Percentiles rank a stretch among this genome's conserved stretches.
These are phyloP conservation scores for Penicillium sp. DNA, from an alignment of 2,329 filamentous ascomycete genomes.

Conservation along the genomic window DNA sequence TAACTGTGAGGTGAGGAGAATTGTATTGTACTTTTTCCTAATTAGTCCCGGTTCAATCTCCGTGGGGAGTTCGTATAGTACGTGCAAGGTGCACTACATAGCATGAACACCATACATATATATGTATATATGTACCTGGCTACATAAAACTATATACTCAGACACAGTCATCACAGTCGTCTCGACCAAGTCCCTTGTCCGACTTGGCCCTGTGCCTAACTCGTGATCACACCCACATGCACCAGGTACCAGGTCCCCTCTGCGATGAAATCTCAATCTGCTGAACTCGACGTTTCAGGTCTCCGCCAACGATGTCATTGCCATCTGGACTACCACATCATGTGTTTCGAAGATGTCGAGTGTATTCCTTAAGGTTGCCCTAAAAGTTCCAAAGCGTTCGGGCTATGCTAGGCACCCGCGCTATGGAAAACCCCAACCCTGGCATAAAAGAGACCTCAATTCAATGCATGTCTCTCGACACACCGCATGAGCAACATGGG, in stretches of 20 bases:
- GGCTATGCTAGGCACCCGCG: background rate
- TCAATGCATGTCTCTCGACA: background rate
- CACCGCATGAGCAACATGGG: background rate
- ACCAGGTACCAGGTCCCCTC: background rate
- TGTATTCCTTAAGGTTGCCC: background rate
- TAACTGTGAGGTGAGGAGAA: no score
- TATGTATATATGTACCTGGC: background rate
- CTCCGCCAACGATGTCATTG: background rate
- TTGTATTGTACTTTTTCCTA: background rate
- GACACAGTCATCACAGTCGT: background rate
- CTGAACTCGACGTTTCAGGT: background rate
- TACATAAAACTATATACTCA: background rate
- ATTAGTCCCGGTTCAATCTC: background rate
- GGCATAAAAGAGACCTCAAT: background rate
- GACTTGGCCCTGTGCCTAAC: background rate
- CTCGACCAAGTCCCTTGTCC: background rate
- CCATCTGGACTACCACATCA: background rate
- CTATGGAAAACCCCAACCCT: background rate
- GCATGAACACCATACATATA: background rate
- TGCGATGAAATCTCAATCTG: constrained; percentile 2
- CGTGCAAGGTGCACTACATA: background rate
- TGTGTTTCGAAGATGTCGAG: background rate
- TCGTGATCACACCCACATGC: background rate
- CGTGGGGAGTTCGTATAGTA: background rate
- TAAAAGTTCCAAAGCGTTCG: background rate